A percentile compares a stretch with the other conserved stretches of the same genome.
phyloP scores from a whole-genome alignment of 257 asterid species.

The Capsicum pubescens region DNA sequence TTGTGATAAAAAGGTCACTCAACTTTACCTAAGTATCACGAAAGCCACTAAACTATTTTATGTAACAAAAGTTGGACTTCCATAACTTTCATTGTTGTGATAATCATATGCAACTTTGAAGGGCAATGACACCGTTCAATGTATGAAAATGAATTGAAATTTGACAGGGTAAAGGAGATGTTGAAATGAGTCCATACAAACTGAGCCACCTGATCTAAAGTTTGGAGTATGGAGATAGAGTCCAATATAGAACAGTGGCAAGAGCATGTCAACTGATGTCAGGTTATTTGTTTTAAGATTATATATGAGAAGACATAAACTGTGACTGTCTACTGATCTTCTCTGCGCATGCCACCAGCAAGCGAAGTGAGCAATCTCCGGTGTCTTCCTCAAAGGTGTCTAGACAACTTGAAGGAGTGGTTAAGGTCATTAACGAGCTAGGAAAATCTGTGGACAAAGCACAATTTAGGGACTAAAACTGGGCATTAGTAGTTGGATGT shows the following conservation, averaged over 20 bases:
- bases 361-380: not conserved
- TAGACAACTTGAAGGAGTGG: not conserved
- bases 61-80: not conserved
- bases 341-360: not conserved
- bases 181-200: not conserved
- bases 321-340: not conserved
- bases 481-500: not conserved
- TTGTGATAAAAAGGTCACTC: not conserved
- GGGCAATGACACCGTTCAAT: not conserved
- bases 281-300: not conserved
- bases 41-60: not conserved
- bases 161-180: not conserved
- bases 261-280: not conserved
- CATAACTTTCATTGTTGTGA: not conserved
- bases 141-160: constrained; percentile 10
- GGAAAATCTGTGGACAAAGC: not conserved
- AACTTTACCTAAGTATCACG: not conserved
- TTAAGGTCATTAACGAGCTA: not conserved
- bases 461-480: not conserved
- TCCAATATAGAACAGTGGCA: not conserved
- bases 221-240: not conserved
- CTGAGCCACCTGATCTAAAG: not conserved
- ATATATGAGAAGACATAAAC: not conserved
- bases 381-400: not conserved
- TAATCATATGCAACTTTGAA: not conserved